Percentiles rank a stretch among this genome's conserved stretches.
phyloP scores from a whole-genome alignment of 2,329 filamentous ascomycete genomes.

The Lecanosticta acicola region DNA sequence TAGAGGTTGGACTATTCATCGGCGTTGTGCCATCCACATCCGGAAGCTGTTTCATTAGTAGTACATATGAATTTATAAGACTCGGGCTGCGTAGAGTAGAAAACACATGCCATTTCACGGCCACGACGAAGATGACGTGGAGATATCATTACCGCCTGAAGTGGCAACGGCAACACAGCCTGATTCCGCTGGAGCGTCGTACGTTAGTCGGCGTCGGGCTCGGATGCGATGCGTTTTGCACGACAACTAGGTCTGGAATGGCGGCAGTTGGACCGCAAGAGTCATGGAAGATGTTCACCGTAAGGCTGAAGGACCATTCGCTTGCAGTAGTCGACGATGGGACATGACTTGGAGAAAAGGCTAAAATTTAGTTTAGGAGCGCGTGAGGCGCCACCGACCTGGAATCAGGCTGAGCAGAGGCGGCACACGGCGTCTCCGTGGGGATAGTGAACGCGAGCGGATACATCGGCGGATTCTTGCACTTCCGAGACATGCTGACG shows the following conservation, averaged over 20 bases:
- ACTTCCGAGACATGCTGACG: no score
- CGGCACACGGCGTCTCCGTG: no score
- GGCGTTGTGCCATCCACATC: background rate
- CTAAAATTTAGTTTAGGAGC: no score
- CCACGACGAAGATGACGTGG: background rate
- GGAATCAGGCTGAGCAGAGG: no score
- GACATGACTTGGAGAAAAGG: no score
- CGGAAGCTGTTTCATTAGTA: slow-evolving; percentile 1
- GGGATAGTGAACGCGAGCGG: no score
- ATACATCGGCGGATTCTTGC: no score
- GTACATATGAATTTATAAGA: no score
- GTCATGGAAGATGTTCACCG: background rate
- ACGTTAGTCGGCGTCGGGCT: background rate
- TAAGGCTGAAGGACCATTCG: no score
- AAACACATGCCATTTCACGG: background rate
- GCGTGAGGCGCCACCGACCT: no score
- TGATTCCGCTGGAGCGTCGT: slow-evolving; percentile 1
- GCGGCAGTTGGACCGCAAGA: background rate
- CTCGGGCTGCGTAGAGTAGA: background rate
- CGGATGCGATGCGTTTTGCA: background rate
- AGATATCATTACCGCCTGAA: background rate
- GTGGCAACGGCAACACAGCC: slow-evolving; percentile 3
- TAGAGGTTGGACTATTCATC: background rate
- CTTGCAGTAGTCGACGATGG: no score
- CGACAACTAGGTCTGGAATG: slow-evolving; percentile 1